Percentiles rank a stretch among this genome's conserved stretches.
phyloP scores from a whole-genome alignment of 2,329 filamentous ascomycete genomes.

The Fusarium citri region DNA sequence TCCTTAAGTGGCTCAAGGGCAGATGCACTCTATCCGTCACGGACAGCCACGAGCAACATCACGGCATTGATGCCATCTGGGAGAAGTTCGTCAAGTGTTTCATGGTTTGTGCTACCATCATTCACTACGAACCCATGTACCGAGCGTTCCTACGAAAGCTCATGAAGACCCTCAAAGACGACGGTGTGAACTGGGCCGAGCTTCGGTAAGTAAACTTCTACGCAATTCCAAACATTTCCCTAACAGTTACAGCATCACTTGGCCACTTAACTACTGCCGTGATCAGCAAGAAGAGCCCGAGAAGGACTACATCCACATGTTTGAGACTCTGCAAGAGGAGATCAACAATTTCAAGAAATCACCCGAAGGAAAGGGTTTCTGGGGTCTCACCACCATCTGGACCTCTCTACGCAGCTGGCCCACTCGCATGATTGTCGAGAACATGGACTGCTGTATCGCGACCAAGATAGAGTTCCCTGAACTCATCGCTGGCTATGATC shows the following conservation, averaged over 20 bases:
- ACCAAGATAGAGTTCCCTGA: slow-evolving; percentile 84
- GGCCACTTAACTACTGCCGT: slow-evolving; percentile 76
- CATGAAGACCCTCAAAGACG: slow-evolving; percentile 76
- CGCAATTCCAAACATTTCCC: neutral
- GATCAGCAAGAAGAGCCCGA: slow-evolving; percentile 74
- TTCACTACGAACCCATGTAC: slow-evolving; percentile 93
- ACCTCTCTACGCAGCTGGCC: slow-evolving; percentile 75
- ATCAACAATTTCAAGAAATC: slow-evolving; percentile 79
- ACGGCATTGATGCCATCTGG: slow-evolving; percentile 88
- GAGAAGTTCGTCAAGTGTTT: slow-evolving; percentile 83
- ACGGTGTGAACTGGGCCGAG: slow-evolving; percentile 89
- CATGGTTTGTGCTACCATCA: slow-evolving; percentile 75
- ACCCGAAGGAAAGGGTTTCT: slow-evolving; percentile 79
- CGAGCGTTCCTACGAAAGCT: slow-evolving; percentile 78
- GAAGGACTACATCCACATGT: slow-evolving; percentile 74
- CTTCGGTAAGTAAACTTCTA: slow-evolving; percentile 61
- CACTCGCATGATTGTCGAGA: slow-evolving; percentile 75
- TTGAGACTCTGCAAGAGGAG: slow-evolving; percentile 81
- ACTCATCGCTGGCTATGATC: slow-evolving; percentile 86
- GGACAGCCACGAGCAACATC: slow-evolving; percentile 82
- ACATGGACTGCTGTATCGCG: slow-evolving; percentile 88
- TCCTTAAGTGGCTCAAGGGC: slow-evolving; percentile 80
- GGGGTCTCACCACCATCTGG: slow-evolving; percentile 89
- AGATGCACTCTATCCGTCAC: slow-evolving; percentile 77
- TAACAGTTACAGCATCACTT: slow-evolving; percentile 67